Percentiles rank a stretch among this genome's conserved stretches.
Conservation (phyloP, 495 filamentous ascomycete species). For the Coniosporium apollinis region DNA sequence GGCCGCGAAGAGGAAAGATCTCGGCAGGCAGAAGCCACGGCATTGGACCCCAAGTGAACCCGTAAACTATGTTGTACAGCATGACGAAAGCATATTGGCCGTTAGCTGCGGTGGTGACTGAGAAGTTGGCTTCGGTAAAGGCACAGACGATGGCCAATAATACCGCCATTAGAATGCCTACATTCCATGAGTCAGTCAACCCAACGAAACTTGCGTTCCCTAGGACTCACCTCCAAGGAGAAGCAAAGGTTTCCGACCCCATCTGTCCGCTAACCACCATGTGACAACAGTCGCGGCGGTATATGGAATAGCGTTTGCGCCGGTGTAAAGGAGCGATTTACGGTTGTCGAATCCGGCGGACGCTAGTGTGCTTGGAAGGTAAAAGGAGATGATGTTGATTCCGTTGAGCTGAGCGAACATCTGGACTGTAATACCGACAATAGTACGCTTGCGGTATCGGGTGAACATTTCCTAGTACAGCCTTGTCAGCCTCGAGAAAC, state of each 20-base stretch:
- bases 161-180: constrained; percentile 11
- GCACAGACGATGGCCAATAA: constrained; percentile 17
- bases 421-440: constrained; percentile 20
- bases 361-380: constrained; percentile 19
- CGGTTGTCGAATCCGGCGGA: constrained; percentile 17
- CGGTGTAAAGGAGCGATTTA: constrained; percentile 17
- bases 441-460: constrained; percentile 19
- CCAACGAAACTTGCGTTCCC: neutral
- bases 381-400: constrained; percentile 24
- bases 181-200: neutral
- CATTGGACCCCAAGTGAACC: constrained; percentile 9
- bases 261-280: constrained; percentile 2
- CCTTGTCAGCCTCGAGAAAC: neutral
- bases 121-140: constrained; percentile 14
- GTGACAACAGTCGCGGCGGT: constrained; percentile 17
- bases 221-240: constrained; percentile 3
- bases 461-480: constrained; percentile 19
- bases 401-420: constrained; percentile 24
- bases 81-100: constrained; percentile 13
- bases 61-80: constrained; percentile 16
- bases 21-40: constrained; percentile 5
- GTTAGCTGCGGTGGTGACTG: constrained; percentile 12
- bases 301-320: constrained; percentile 19
- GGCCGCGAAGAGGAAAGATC: constrained; percentile 5
- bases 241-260: constrained; percentile 2